Evolutionary conservation across 2,329 filamentous ascomycete species (phyloP).

Genomic region (Ophiosphaerella herpotricha): DNA sequence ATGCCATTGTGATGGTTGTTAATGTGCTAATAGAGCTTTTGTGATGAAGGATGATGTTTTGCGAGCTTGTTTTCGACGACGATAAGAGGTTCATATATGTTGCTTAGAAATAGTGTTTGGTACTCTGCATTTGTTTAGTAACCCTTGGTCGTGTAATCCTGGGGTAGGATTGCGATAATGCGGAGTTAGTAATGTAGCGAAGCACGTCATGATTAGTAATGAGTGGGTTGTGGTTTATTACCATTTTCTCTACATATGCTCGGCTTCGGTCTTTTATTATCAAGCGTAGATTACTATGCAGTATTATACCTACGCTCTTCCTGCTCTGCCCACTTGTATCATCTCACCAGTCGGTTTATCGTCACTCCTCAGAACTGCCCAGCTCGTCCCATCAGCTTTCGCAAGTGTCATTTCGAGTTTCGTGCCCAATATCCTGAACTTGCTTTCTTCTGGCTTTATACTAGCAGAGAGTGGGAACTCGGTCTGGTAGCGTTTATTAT

Average conservation of each 20-base stretch:
- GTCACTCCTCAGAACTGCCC: conserved; percentile 83
- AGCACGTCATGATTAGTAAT: conserved; percentile 36
- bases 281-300: not conserved
- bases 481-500: conserved; percentile 80
- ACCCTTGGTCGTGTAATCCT: conserved; percentile 25
- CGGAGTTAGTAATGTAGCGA: conserved; percentile 22
- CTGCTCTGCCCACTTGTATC: conserved; percentile 85
- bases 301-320: conserved; percentile 26
- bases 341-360: conserved; percentile 77
- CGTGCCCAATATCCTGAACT: conserved; percentile 81
- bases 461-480: conserved; percentile 74
- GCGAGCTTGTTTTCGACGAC: not conserved
- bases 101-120: not conserved
- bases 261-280: conserved; percentile 7
- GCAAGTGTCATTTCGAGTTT: conserved; percentile 81
- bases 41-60: not conserved
- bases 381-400: conserved; percentile 76
- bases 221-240: not conserved
- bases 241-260: not conserved
- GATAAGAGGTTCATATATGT: not conserved
- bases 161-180: conserved; percentile 22
- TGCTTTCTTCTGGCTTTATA: conserved; percentile 76
- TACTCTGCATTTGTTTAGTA: conserved; percentile 26
- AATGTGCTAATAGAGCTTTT: not conserved
- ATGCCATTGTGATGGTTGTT: conserved; percentile 34